A percentile compares a stretch with the other conserved stretches of the same genome.
phyloP scores from a whole-genome alignment of 2,329 filamentous ascomycete genomes.

The Aspergillus alliaceus region DNA sequence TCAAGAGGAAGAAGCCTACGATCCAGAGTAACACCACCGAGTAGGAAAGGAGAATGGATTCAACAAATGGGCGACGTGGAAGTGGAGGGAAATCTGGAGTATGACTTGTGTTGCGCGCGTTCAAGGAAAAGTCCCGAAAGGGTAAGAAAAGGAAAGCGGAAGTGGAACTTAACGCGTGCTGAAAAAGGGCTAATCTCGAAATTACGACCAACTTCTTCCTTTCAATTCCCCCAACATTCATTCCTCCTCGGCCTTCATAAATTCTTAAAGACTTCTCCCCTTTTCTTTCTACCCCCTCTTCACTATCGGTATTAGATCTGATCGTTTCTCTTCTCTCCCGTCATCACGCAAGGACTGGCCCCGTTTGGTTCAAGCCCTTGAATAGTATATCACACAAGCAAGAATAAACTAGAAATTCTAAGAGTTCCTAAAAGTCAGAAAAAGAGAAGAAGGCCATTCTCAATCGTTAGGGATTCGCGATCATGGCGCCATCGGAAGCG shows the following conservation, averaged over 20 bases:
- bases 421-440: not conserved
- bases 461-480: too few species aligned
- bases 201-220: not conserved
- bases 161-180: slow-evolving; percentile 10
- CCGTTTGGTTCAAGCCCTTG: not conserved
- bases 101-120: slow-evolving; percentile 3
- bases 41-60: not conserved
- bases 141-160: slow-evolving; percentile 7
- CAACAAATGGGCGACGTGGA: not conserved
- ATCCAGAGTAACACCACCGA: not conserved
- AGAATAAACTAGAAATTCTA: not conserved
- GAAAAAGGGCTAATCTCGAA: slow-evolving; percentile 4
- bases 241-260: too few species aligned
- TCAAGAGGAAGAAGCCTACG: not conserved
- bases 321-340: not conserved
- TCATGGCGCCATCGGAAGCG: slow-evolving; percentile 72
- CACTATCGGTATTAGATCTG: too few species aligned
- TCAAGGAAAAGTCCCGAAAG: not conserved
- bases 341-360: not conserved
- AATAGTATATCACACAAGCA: not conserved
- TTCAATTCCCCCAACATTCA: slow-evolving; percentile 1
- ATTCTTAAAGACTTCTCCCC: too few species aligned
- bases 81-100: not conserved
- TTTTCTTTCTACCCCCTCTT: too few species aligned
- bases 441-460: too few species aligned